Base-by-base conservation (phyloP, 2,329 filamentous ascomycete species). In the Fusarium paranaense region DNA sequence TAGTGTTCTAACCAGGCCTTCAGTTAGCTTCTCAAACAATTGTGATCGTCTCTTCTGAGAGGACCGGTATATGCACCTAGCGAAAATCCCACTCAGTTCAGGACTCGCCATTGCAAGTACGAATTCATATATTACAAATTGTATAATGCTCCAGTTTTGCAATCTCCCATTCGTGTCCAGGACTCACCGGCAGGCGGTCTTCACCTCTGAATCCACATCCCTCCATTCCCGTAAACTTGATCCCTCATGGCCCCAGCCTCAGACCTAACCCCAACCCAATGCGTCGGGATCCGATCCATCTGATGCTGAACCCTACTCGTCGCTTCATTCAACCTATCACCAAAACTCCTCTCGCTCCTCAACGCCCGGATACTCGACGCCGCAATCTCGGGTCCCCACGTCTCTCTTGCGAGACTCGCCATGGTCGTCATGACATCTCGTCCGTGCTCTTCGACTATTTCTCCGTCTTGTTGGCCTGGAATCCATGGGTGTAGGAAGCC, bases 261-360 rank as follows among this genome's bases (percentile, higher is more conserved):
- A 10, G 86, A 89, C 61, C 91, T 85, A 50, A 93, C 85, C 0
- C 91, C 91, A 4, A 87, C 83, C 75, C 84, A 83, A 78, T 92
- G 90, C 54, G 91, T 75, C 3, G 91, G 91, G 5, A 92, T 83
- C 63, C 85, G 84, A 69, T 92, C 90, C 8, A 92, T 83, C 42
- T 86, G 83, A 68, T 85, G 86, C 80, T 91, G 89, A 4, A 89
- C 84, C 22, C 81, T 84, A 18, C 85, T 83, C 27, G 88, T 84
- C 2, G 85, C 82, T 61, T 86, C 86, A 1, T 86, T 83, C 70
- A 89, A 85, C 18, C 85, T 82, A 42, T 88, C 87, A 9, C 82
- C 73, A 25, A 86, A 70, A 5, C 82, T 86, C 62, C 84, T 83
- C 40, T 85, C 82, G 27, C 85, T 83, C 76, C 82, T 84, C 22